phyloP scores from a whole-genome alignment of 2,329 filamentous ascomycete species.

The Colletotrichum sp. region DNA sequence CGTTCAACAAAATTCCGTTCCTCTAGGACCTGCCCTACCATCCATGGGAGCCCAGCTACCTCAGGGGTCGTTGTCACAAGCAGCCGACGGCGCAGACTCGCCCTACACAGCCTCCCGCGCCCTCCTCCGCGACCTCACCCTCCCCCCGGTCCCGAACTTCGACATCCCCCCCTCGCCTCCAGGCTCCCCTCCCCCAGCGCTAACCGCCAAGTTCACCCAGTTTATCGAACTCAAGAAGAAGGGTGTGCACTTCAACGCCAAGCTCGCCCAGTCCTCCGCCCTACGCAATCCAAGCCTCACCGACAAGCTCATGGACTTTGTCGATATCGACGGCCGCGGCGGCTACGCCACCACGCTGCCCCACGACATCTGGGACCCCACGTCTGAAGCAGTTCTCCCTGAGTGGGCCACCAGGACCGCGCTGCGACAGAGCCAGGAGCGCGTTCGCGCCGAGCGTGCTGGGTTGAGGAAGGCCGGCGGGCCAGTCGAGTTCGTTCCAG shows the following conservation, averaged over 20 bases:
- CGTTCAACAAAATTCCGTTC: constrained; percentile 32
- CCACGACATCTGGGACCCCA: constrained; percentile 62
- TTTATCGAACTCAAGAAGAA: constrained; percentile 81
- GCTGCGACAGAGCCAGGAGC: constrained; percentile 54
- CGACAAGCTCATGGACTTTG: constrained; percentile 76
- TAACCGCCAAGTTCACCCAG: constrained; percentile 72
- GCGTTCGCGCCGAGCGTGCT: constrained; percentile 48
- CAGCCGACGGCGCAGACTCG: constrained; percentile 47
- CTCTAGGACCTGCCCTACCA: constrained; percentile 45
- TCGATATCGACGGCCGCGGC: constrained; percentile 50
- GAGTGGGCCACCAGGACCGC: constrained; percentile 56
- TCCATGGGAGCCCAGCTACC: constrained; percentile 25
- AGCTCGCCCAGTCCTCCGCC: constrained; percentile 69
- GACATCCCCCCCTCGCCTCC: constrained; percentile 78
- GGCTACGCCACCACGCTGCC: constrained; percentile 72
- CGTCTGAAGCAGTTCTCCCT: constrained; percentile 48
- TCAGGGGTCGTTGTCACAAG: constrained; percentile 22
- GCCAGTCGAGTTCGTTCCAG: constrained; percentile 56
- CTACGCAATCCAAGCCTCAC: constrained; percentile 75
- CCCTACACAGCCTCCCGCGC: constrained; percentile 72
- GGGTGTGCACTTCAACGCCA: constrained; percentile 79
- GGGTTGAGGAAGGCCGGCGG: constrained; percentile 45
- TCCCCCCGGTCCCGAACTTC: constrained; percentile 74
- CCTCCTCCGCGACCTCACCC: constrained; percentile 72
- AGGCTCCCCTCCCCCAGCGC: constrained; percentile 55